Conservation (phyloP, 306 rosid species). For the Cyamopsis tetragonoloba region DNA sequence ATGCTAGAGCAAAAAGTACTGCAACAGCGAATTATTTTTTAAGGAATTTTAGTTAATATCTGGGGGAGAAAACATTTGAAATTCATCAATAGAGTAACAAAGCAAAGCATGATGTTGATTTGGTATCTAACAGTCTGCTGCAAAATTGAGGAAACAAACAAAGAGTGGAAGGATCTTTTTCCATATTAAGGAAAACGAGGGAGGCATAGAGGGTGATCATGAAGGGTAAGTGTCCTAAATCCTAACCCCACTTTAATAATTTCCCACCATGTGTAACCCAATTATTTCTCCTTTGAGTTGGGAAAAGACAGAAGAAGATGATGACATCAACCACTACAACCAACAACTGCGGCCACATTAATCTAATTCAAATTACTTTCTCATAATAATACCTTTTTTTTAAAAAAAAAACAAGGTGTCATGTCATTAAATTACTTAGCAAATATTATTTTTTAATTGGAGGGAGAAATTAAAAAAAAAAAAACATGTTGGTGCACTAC, state of each 20-base stretch:
- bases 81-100: background rate
- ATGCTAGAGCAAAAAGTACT: too few species aligned
- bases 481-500: too few species aligned
- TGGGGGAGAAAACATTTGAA: too few species aligned
- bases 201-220: conserved; percentile 18
- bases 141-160: background rate
- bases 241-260: conserved; percentile 32
- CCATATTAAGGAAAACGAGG: conserved; percentile 37
- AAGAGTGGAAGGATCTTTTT: conserved; percentile 10
- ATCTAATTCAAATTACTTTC: too few species aligned
- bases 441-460: too few species aligned
- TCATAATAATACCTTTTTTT: too few species aligned
- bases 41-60: background rate
- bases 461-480: too few species aligned
- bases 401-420: too few species aligned
- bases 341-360: conserved; percentile 31
- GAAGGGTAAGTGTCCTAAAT: conserved; percentile 6
- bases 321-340: conserved; percentile 34
- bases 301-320: conserved; percentile 57
- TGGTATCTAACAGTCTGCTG: background rate
- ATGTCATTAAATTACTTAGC: too few species aligned
- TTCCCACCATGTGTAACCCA: conserved; percentile 34
- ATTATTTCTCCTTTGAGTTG: conserved; percentile 46
- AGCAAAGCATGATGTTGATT: background rate
- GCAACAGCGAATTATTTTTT: background rate